These are phyloP conservation scores for Lasiosphaeris hirsuta DNA, from an alignment of 495 filamentous ascomycete genomes.

Conservation along the genomic window DNA sequence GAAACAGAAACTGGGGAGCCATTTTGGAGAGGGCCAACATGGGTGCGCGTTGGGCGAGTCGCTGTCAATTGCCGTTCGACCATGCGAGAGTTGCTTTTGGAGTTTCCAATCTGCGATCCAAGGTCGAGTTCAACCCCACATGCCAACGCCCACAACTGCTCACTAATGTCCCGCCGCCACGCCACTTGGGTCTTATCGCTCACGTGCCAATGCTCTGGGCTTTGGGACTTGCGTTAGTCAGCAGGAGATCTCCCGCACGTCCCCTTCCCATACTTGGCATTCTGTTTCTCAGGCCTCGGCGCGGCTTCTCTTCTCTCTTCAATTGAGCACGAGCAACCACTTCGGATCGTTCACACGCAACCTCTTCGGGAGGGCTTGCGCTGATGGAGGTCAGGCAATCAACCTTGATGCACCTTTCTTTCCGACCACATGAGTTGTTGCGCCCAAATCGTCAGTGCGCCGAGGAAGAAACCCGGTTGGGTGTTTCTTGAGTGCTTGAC, in stretches of 20 bases:
- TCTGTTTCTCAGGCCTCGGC: neutral
- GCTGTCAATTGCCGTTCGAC: too few species aligned
- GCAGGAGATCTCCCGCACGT: too few species aligned
- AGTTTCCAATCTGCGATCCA: too few species aligned
- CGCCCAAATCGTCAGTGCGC: constrained; percentile 11
- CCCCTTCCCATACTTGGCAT: too few species aligned
- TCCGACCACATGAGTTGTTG: neutral
- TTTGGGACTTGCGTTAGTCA: too few species aligned
- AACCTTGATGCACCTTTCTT: neutral
- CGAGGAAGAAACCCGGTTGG: constrained; percentile 15
- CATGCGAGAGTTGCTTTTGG: too few species aligned
- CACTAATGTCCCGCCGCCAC: too few species aligned
- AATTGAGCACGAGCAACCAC: neutral
- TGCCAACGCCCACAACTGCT: too few species aligned
- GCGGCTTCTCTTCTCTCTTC: neutral
- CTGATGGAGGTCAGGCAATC: constrained; percentile 6
- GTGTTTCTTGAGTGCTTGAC: neutral
- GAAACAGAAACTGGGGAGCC: constrained; percentile 9
- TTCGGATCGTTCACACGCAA: neutral
- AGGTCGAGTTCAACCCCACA: too few species aligned
- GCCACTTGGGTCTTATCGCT: too few species aligned
- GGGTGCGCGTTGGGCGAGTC: neutral
- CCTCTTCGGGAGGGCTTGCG: neutral
- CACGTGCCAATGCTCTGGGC: too few species aligned
- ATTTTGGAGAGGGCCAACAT: neutral